These are phyloP conservation scores for Mycena filopes DNA, from an alignment of 768 basidiomycete species.

Conservation along the genomic window DNA sequence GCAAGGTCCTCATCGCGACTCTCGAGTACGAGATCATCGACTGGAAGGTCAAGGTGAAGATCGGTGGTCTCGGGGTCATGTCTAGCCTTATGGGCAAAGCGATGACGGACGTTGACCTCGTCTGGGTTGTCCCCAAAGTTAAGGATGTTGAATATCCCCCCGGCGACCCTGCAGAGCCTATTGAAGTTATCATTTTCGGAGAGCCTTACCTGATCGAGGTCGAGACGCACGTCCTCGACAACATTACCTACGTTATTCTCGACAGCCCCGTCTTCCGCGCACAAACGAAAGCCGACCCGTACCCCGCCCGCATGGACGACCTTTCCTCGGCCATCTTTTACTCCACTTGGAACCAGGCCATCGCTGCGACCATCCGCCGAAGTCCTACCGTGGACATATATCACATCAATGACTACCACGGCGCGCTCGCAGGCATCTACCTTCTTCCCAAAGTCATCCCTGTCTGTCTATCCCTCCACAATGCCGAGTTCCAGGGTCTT, in stretches of 20 bases:
- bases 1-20: slow-evolving; percentile 91
- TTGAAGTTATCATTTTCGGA: slow-evolving; percentile 96
- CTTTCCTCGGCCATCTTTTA: slow-evolving; percentile 97
- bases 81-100: slow-evolving; percentile 97
- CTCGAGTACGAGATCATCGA: slow-evolving; percentile 97
- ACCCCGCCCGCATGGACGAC: slow-evolving; percentile 97
- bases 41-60: slow-evolving; percentile 98
- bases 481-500: slow-evolving; percentile 97
- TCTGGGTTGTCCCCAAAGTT: slow-evolving; percentile 96
- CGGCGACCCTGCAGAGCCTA: slow-evolving; percentile 92
- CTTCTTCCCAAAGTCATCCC: slow-evolving; percentile 92
- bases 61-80: slow-evolving; percentile 98
- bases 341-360: slow-evolving; percentile 98
- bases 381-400: slow-evolving; percentile 91
- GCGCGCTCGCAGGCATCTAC: slow-evolving; percentile 90
- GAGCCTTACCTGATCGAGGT: slow-evolving; percentile 97
- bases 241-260: slow-evolving; percentile 94
- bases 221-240: slow-evolving; percentile 91
- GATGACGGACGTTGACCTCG: slow-evolving; percentile 94
- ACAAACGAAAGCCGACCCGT: slow-evolving; percentile 95
- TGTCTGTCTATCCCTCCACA: slow-evolving; percentile 91
- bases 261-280: slow-evolving; percentile 97
- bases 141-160: slow-evolving; percentile 94
- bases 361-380: slow-evolving; percentile 90
- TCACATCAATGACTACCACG: slow-evolving; percentile 96